Conservation (phyloP, 129 eudicot species). For the Rutidosis leptorrhynchoides region DNA sequence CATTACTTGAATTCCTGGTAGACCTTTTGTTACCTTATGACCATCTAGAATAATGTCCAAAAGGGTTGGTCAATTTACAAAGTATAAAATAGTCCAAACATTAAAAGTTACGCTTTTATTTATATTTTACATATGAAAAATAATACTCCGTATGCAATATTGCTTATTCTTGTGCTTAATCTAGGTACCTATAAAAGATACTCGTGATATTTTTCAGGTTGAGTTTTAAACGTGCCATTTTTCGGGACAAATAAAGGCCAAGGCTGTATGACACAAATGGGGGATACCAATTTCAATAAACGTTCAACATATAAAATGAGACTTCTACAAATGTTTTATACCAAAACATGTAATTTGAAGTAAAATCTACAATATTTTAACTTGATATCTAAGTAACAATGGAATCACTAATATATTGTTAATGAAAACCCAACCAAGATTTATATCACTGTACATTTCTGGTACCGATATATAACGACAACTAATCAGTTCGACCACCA, state of each 20-base stretch:
- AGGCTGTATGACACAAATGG: neutral
- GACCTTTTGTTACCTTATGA: neutral
- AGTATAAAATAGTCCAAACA: neutral
- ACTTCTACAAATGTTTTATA: neutral
- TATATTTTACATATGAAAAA: too few relatives aligned
- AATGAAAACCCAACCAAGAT: slow-evolving; percentile 2
- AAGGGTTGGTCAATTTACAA: neutral
- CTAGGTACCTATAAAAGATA: neutral
- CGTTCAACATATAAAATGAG: neutral
- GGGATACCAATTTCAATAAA: too few relatives aligned
- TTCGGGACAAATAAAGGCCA: neutral
- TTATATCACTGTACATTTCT: slow-evolving; percentile 18
- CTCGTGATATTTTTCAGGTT: too few relatives aligned
- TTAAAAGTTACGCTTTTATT: too few relatives aligned
- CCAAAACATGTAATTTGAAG: neutral
- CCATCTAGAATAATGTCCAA: neutral
- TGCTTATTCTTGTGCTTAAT: neutral
- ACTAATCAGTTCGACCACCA: slow-evolving; percentile 27
- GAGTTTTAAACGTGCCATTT: neutral
- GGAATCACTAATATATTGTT: slow-evolving; percentile 2
- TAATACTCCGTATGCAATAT: too few relatives aligned
- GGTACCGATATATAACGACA: neutral
- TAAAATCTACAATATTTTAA: slow-evolving; percentile 17
- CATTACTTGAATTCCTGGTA: slow-evolving; percentile 11
- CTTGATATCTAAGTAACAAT: slow-evolving; percentile 22